Conservation (phyloP, 495 filamentous ascomycete species). For the Aspergillus homomorphus region DNA sequence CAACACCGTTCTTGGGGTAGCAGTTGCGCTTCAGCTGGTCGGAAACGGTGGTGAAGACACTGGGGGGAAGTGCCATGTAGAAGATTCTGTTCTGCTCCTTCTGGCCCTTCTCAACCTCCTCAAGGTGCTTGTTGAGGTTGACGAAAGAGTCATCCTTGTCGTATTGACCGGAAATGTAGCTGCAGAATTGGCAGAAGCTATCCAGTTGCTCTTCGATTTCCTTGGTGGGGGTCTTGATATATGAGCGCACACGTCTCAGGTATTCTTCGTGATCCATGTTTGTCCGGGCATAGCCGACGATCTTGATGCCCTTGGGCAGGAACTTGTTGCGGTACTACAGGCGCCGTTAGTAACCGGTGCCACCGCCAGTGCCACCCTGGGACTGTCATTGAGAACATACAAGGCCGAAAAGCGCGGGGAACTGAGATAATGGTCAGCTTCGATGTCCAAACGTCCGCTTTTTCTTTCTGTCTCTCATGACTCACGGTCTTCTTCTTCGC, state of each 20-base stretch:
- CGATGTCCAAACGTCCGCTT: neutral
- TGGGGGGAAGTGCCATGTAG: constrained; percentile 98
- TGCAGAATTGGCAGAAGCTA: constrained; percentile 82
- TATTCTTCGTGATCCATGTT: constrained; percentile 99
- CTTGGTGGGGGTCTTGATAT: constrained; percentile 98
- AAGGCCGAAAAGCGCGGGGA: constrained; percentile 96
- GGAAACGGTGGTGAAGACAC: constrained; percentile 96
- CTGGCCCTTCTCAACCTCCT: constrained; percentile 78
- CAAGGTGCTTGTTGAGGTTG: constrained; percentile 82
- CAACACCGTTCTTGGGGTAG: constrained; percentile 85
- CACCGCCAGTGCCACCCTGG: neutral
- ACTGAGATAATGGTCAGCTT: constrained; percentile 53
- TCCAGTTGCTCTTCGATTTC: constrained; percentile 93
- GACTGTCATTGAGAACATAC: constrained; percentile 54
- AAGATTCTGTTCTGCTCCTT: constrained; percentile 89
- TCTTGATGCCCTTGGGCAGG: constrained; percentile 94
- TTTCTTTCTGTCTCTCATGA: constrained; percentile 17
- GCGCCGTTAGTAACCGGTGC: constrained; percentile 22
- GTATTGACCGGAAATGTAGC: constrained; percentile 95
- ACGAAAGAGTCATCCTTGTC: constrained; percentile 95
- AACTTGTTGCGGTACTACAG: constrained; percentile 94
- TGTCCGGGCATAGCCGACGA: constrained; percentile 98
- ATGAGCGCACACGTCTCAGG: constrained; percentile 87
- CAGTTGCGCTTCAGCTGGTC: constrained; percentile 95
- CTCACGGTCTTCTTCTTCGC: constrained; percentile 99